phyloP scores from a whole-genome alignment of 305 asterid genomes.

The Fraxinus paxiana region DNA sequence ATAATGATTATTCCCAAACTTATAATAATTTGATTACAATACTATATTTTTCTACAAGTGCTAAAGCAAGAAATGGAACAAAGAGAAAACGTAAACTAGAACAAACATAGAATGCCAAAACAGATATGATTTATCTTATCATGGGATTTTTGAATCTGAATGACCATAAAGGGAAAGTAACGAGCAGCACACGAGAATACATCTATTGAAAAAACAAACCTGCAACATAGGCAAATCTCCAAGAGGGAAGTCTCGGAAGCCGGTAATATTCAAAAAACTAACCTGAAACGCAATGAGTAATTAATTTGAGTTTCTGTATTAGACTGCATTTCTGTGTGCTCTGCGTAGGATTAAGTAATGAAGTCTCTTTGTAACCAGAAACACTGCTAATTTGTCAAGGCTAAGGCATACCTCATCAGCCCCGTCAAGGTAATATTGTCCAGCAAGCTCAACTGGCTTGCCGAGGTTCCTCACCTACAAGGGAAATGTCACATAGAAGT shows the following conservation, averaged over 20 bases:
- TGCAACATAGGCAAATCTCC: slow-evolving; percentile 93
- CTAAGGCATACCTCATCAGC: slow-evolving; percentile 80
- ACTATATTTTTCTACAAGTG: background rate
- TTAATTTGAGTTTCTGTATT: slow-evolving; percentile 2
- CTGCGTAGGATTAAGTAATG: background rate
- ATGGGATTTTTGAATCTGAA: background rate
- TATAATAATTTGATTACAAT: background rate
- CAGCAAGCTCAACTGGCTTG: slow-evolving; percentile 94
- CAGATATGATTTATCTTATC: background rate
- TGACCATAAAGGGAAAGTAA: slow-evolving; percentile 5
- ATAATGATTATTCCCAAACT: background rate
- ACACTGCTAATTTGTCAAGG: background rate
- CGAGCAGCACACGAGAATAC: background rate
- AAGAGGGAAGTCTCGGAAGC: slow-evolving; percentile 91
- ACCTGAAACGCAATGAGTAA: slow-evolving; percentile 44
- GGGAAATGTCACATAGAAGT: slow-evolving; percentile 8
- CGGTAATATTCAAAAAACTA: slow-evolving; percentile 89
- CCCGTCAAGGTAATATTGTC: slow-evolving; percentile 79
- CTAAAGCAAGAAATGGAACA: background rate
- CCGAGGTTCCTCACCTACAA: slow-evolving; percentile 94
- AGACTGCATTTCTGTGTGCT: background rate
- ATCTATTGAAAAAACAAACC: slow-evolving; percentile 42
- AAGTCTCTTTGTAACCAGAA: background rate
- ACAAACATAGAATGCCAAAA: background rate
- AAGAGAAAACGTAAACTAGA: background rate